Evolutionary conservation across 164 flowering plant species (phyloP).

Genomic region (Hamamelis virginiana): DNA sequence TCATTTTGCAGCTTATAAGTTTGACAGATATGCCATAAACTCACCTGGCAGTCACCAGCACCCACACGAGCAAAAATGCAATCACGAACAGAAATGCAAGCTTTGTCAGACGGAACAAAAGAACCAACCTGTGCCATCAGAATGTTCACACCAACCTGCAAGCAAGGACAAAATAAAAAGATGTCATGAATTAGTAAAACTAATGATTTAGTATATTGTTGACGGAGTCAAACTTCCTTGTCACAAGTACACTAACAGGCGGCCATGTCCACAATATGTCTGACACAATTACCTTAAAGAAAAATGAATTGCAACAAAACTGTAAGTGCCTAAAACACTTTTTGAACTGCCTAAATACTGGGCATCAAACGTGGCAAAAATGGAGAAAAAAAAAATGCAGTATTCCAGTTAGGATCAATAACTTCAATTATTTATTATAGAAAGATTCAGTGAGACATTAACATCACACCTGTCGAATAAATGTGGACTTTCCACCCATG

Average conservation of each 20-base stretch:
- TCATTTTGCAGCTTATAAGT: too few species aligned
- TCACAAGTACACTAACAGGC: not conserved
- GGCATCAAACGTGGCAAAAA: not conserved
- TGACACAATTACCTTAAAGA: not conserved
- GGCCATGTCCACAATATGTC: not conserved
- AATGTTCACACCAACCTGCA: constrained; percentile 91
- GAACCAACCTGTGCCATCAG: constrained; percentile 98
- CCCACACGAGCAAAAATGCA: constrained; percentile 99
- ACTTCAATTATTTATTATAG: not conserved
- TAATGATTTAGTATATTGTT: not conserved
- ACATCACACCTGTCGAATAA: constrained; percentile 79
- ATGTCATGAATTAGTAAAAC: not conserved
- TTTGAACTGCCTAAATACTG: not conserved
- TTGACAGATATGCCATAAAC: constrained; percentile 17
- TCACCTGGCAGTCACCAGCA: constrained; percentile 99
- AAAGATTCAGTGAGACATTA: not conserved
- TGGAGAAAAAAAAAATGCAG: not conserved
- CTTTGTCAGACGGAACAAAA: constrained; percentile 91
- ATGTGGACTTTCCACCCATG: constrained; percentile 99
- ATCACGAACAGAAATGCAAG: constrained; percentile 87
- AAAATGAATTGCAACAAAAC: not conserved
- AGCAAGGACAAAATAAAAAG: constrained; percentile 16
- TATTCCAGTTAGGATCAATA: not conserved
- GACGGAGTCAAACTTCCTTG: not conserved
- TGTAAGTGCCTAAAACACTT: not conserved